phyloP scores from a whole-genome alignment of 208 protist genomes.

The Acanthamoeba healyi region DNA sequence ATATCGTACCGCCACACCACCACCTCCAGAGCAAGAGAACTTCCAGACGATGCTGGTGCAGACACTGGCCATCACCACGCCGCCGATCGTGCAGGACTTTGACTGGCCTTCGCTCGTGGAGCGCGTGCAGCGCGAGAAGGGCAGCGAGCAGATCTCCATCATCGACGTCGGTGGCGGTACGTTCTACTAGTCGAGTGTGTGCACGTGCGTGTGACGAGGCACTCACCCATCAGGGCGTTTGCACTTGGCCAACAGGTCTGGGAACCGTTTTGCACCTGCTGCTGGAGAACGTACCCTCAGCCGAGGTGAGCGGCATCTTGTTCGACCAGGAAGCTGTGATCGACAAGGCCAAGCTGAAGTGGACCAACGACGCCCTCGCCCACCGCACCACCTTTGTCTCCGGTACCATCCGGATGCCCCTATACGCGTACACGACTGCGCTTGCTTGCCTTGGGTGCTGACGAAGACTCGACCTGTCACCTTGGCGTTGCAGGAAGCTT shows the following conservation, averaged over 20 bases:
- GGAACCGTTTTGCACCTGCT: conserved; percentile 37
- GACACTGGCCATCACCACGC: conserved; percentile 30
- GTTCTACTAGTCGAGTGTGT: background rate
- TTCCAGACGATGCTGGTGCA: conserved; percentile 30
- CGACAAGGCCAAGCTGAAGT: background rate
- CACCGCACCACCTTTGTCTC: background rate
- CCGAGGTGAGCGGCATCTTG: conserved; percentile 18
- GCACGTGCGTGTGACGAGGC: too few relatives aligned
- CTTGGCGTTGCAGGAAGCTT: background rate
- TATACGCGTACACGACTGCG: too few relatives aligned
- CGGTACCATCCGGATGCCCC: background rate
- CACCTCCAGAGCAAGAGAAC: background rate
- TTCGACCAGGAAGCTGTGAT: conserved; percentile 50
- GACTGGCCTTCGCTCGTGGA: conserved; percentile 5
- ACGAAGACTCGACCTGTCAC: background rate
- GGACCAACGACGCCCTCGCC: background rate
- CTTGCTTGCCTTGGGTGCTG: background rate
- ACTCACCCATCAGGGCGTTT: too few relatives aligned
- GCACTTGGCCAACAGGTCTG: background rate
- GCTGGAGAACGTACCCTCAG: background rate
- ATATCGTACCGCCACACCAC: too few relatives aligned
- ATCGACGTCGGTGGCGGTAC: conserved; percentile 56
- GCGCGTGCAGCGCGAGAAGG: background rate
- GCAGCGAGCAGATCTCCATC: background rate
- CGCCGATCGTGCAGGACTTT: conserved; percentile 57